These are phyloP conservation scores for Reutealis trisperma DNA, from an alignment of 345 rosid genomes.

Conservation along the genomic window DNA sequence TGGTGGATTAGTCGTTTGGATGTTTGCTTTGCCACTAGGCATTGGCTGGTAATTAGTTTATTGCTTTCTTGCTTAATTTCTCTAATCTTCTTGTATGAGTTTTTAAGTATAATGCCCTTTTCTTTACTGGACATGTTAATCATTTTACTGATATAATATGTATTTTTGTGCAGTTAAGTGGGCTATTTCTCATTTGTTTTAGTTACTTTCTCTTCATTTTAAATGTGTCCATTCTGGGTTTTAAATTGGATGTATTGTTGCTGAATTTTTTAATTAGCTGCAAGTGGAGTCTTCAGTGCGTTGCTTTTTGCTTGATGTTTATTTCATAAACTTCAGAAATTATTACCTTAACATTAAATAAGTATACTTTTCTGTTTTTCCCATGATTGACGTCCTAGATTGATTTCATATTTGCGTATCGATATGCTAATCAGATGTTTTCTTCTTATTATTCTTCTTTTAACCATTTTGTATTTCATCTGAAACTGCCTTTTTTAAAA, in stretches of 20 bases:
- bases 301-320: no score
- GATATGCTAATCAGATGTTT: no score
- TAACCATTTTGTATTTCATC: no score
- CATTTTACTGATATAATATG: not conserved
- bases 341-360: no score
- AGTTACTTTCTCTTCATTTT: not conserved
- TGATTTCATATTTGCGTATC: no score
- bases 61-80: not conserved
- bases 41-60: conserved; percentile 77
- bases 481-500: not conserved
- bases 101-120: not conserved
- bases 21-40: conserved; percentile 85
- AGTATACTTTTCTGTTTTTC: no score
- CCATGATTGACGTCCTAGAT: no score
- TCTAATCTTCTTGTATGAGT: not conserved
- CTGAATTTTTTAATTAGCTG: not conserved
- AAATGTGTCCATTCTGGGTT: not conserved
- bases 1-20: conserved; percentile 97
- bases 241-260: not conserved
- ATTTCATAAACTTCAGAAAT: no score
- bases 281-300: not conserved
- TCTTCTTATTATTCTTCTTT: no score
- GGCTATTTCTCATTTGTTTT: not conserved
- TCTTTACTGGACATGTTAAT: not conserved
- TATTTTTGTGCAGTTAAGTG: not conserved